phyloP scores from a whole-genome alignment of 345 rosid species.

The Hevea brasiliensis region DNA sequence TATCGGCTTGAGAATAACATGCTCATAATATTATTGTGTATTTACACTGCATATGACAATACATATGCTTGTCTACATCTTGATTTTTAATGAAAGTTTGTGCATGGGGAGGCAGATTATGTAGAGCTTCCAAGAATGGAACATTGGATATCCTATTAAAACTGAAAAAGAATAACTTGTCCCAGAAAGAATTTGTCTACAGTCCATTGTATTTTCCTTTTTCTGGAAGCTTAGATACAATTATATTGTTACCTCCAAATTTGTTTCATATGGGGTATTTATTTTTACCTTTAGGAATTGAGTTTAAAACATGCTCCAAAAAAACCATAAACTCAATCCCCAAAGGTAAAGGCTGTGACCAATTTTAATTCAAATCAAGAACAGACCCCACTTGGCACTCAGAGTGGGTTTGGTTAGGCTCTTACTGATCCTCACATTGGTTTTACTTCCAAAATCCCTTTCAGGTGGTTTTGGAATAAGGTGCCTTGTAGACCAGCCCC shows the following conservation, averaged over 20 bases:
- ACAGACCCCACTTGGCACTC: background rate
- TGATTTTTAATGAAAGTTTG: background rate
- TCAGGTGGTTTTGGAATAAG: background rate
- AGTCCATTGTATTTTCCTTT: background rate
- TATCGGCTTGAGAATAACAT: background rate
- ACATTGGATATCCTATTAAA: background rate
- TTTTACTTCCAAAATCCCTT: constrained; percentile 1
- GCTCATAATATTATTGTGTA: background rate
- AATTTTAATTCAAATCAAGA: background rate
- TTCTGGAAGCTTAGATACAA: background rate
- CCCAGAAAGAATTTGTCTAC: too few relatives aligned
- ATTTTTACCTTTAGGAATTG: too few relatives aligned
- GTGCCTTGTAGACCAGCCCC: background rate
- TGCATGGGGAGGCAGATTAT: background rate
- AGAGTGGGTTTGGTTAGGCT: background rate
- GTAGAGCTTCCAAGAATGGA: background rate
- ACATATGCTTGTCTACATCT: background rate
- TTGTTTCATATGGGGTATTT: background rate
- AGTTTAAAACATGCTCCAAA: background rate
- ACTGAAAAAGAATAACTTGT: background rate
- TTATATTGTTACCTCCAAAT: background rate
- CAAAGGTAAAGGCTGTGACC: background rate
- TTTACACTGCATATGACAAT: background rate
- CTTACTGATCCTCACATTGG: background rate
- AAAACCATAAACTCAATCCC: background rate